Percentiles rank a stretch among this genome's conserved stretches.
These are phyloP conservation scores for Withania somnifera DNA, from an alignment of 305 asterid genomes.

Conservation along the genomic window DNA sequence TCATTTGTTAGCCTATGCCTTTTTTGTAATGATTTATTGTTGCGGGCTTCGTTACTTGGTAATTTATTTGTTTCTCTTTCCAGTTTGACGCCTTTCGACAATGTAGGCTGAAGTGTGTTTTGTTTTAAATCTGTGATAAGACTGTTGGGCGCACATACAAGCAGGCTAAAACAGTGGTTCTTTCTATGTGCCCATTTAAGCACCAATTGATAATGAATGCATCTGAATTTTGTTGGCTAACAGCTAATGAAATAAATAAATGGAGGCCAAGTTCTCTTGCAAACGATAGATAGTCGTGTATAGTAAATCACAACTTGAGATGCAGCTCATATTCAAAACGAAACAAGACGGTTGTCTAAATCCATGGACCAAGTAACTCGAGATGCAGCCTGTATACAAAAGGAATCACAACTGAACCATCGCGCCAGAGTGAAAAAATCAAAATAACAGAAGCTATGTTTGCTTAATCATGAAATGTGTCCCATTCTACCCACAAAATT, in stretches of 20 bases:
- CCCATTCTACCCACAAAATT: neutral
- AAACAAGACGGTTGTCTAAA: neutral
- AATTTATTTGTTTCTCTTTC: neutral
- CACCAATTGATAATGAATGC: neutral
- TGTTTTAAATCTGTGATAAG: too few species aligned
- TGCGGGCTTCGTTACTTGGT: neutral
- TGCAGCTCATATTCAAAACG: too few species aligned
- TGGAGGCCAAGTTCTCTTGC: too few species aligned
- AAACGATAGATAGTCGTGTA: too few species aligned
- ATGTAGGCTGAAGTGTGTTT: neutral
- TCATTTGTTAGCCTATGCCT: neutral
- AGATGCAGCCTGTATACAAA: neutral
- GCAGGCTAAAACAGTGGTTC: neutral
- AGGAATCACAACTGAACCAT: neutral
- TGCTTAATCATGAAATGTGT: neutral
- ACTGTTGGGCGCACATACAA: too few species aligned
- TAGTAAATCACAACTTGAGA: too few species aligned
- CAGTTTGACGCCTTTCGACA: neutral
- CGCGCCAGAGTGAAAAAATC: neutral
- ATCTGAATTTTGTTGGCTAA: neutral
- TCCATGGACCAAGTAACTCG: neutral
- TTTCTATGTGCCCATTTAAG: neutral
- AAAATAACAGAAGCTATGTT: neutral
- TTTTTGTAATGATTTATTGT: conserved; percentile 5
- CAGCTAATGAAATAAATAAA: too few species aligned